A percentile compares a stretch with the other conserved stretches of the same genome.
Conservation (phyloP, 1,284 basidiomycete genomes). For the Malassezia restricta region DNA sequence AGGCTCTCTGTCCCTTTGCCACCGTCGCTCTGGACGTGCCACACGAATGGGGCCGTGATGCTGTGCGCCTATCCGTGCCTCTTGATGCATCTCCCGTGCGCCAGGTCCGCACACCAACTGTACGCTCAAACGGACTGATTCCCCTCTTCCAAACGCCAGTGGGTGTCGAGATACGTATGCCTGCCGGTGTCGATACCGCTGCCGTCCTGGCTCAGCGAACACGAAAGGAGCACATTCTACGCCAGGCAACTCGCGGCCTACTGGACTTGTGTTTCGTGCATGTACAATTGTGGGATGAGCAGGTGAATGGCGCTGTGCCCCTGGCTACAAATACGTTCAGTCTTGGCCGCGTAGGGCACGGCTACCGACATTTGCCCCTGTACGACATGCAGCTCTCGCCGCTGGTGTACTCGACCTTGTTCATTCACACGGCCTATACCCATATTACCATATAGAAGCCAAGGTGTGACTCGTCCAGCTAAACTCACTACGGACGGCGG, state of each 20-base stretch:
- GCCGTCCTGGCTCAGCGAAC: slow-evolving; percentile 4
- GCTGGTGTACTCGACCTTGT: slow-evolving; percentile 38
- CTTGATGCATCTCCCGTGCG: neutral
- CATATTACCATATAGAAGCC: neutral
- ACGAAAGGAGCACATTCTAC: neutral
- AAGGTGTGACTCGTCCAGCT: too few relatives aligned
- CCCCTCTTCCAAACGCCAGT: slow-evolving; percentile 34
- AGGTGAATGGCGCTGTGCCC: neutral
- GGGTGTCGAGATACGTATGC: slow-evolving; percentile 29
- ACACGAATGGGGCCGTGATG: slow-evolving; percentile 3
- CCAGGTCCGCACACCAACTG: slow-evolving; percentile 16
- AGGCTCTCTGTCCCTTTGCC: slow-evolving; percentile 32
- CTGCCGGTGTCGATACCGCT: slow-evolving; percentile 18
- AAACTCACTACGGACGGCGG: too few relatives aligned
- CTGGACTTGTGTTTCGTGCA: slow-evolving; percentile 41
- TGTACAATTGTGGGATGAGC: slow-evolving; percentile 38
- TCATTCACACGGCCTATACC: slow-evolving; percentile 24
- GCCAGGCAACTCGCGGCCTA: slow-evolving; percentile 22
- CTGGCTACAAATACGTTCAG: slow-evolving; percentile 15
- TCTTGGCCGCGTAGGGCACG: slow-evolving; percentile 22
- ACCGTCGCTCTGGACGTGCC: slow-evolving; percentile 19
- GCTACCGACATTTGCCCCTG: slow-evolving; percentile 38
- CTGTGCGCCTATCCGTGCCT: neutral
- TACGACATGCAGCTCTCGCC: slow-evolving; percentile 37
- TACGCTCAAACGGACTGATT: slow-evolving; percentile 37